Percentiles rank a stretch among this genome's conserved stretches.
These are phyloP conservation scores for Saturnispora diversa DNA, from an alignment of 805 yeast species.

Conservation along the genomic window DNA sequence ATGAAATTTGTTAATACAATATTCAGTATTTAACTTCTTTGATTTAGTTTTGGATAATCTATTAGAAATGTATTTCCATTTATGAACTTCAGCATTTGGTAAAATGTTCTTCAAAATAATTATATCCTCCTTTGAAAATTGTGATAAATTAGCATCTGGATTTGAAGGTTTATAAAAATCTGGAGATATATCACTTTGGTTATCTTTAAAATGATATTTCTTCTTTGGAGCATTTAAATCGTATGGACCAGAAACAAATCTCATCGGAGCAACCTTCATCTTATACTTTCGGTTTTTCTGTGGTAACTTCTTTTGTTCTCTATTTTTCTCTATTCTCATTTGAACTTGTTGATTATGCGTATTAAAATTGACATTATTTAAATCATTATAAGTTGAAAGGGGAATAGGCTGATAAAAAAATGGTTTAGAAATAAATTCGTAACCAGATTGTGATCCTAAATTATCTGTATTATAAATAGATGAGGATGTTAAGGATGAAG, in stretches of 20 bases:
- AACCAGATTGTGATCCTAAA: too few species aligned
- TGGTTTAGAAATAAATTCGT: too few species aligned
- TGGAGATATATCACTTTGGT: conserved; percentile 16
- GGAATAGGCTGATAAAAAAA: too few species aligned
- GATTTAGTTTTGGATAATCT: conserved; percentile 26
- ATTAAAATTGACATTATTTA: too few species aligned
- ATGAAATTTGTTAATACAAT: conserved; percentile 27
- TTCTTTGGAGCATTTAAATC: conserved; percentile 3
- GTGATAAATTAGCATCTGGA: conserved; percentile 18
- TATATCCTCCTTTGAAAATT: conserved; percentile 28
- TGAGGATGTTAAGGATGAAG: neutral
- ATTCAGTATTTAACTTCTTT: conserved; percentile 27
- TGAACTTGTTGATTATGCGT: neutral
- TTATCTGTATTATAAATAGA: too few species aligned
- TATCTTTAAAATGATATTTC: conserved; percentile 13
- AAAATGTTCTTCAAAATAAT: conserved; percentile 22
- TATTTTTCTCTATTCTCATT: neutral
- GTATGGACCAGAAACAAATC: conserved; percentile 2
- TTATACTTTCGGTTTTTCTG: neutral
- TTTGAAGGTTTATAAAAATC: conserved; percentile 23
- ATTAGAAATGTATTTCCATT: conserved; percentile 29
- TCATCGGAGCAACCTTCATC: too few species aligned
- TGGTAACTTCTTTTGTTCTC: neutral
- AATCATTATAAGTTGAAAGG: too few species aligned
- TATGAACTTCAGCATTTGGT: conserved; percentile 28